Evolutionary conservation across 2,329 filamentous ascomycete species (phyloP).

Genomic region (Claviceps arundinis): DNA sequence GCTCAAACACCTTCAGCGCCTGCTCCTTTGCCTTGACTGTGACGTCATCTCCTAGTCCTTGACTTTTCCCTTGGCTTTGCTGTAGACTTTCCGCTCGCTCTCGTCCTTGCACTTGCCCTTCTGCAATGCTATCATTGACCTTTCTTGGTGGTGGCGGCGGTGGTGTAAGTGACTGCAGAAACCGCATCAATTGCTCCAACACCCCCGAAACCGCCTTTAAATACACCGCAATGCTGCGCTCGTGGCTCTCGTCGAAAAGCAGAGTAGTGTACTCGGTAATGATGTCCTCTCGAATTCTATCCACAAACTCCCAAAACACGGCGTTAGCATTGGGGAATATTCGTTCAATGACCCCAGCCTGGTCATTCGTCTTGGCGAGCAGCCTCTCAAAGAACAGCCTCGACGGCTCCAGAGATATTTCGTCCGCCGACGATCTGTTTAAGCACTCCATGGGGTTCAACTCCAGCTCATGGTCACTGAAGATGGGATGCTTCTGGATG

Average conservation of each 20-base stretch:
- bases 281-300: conserved; percentile 72
- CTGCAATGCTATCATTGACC: neutral
- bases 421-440: conserved; percentile 49
- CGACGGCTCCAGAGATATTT: conserved; percentile 66
- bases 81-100: neutral
- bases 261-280: conserved; percentile 76
- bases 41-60: conserved; percentile 44
- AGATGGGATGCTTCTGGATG: conserved; percentile 75
- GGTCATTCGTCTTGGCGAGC: conserved; percentile 65
- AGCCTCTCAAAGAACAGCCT: conserved; percentile 68
- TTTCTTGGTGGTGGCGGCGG: conserved; percentile 23
- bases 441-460: conserved; percentile 68
- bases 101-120: conserved; percentile 16
- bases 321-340: conserved; percentile 63
- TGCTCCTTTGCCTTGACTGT: conserved; percentile 52
- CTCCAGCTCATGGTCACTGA: conserved; percentile 57
- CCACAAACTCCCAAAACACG: conserved; percentile 66
- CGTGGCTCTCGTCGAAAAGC: conserved; percentile 77
- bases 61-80: neutral
- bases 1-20: conserved; percentile 67
- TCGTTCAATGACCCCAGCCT: conserved; percentile 63
- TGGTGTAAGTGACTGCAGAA: conserved; percentile 57
- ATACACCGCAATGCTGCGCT: conserved; percentile 61
- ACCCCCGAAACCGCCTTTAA: conserved; percentile 76
- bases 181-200: conserved; percentile 73